These are phyloP conservation scores for Taxawa tesnikishii DNA, from an alignment of 2,329 filamentous ascomycete species.

Conservation along the genomic window DNA sequence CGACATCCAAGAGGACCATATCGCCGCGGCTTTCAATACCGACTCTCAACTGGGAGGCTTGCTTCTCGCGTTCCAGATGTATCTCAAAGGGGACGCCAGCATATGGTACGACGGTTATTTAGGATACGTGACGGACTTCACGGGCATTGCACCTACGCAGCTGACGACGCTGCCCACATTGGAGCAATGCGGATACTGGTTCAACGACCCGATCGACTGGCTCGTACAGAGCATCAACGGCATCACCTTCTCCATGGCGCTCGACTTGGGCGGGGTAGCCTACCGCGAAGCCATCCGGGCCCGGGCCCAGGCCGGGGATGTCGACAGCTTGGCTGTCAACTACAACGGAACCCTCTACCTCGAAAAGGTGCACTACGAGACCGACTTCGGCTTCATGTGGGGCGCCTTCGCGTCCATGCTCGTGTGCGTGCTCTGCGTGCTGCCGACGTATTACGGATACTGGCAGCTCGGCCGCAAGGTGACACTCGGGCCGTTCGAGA, in stretches of 20 bases:
- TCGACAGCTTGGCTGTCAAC: background rate
- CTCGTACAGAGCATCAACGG: constrained; percentile 10
- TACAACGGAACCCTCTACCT: constrained; percentile 8
- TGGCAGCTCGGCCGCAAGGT: constrained; percentile 24
- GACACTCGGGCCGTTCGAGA: constrained; percentile 22
- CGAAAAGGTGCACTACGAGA: constrained; percentile 15
- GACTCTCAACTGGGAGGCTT: too few species aligned
- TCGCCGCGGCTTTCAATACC: too few species aligned
- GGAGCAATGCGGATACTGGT: constrained; percentile 11
- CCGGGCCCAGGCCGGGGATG: background rate
- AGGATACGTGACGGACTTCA: too few species aligned
- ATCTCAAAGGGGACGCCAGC: too few species aligned
- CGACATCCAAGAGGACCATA: constrained; percentile 7
- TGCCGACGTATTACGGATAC: constrained; percentile 23
- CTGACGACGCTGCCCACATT: too few species aligned
- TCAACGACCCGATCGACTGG: constrained; percentile 7
- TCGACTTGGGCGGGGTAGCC: constrained; percentile 3
- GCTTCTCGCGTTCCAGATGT: too few species aligned
- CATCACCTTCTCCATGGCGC: constrained; percentile 11
- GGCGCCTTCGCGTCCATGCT: constrained; percentile 19
- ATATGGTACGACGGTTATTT: too few species aligned
- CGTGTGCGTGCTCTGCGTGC: constrained; percentile 18
- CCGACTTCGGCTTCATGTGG: constrained; percentile 16
- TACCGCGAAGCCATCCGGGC: background rate
- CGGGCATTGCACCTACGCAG: too few species aligned